Base-by-base conservation (phyloP, 805 yeast genomes). In the Nakazawaea wickerhamii region DNA sequence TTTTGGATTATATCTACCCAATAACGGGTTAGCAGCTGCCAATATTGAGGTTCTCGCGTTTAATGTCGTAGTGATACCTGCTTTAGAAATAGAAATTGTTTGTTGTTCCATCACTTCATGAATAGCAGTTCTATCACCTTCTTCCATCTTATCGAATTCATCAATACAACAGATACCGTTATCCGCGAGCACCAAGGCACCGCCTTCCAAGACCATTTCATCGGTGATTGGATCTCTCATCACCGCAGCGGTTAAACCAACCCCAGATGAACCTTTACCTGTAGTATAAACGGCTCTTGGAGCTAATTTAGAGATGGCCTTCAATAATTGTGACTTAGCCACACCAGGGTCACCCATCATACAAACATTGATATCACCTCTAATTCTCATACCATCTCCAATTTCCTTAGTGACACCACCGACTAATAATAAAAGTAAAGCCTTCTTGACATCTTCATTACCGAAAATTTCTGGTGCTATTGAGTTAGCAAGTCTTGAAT, bases 51-150 rank as follows among this genome's bases (percentile, higher is more conserved):
- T 78, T 60, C 99, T 77, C 6, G 99, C 99, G 59, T 93, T 93
- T 53, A 93, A 70, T 2, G 97, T 87, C 8, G 99, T 93, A 49
- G 93, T 86, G 53, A 93, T 93, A 52, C 99, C 99, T 3, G 99
- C 99, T 64, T 93, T 93, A 33, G 97, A 86, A 45, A 93, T 93
- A 18, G 96, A 86, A 46, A 93, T 93, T 2, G 99, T 93, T 64
- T 93, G 99, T 63, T 93, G 99, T 67, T 93, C 99, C 99, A 93
- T 93, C 26, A 93, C 99, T 70, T 91, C 99, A 64, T 91, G 98
- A 57, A 93, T 93, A 1, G 98, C 98, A 0, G 98, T 93, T 57
- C 99, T 75, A 65, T 93, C 99, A 49, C 75, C 66, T 62, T 93
- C 99, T 60, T 91, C 97, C 99, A 93, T 93, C 68, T 93, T 93